Conservation (phyloP, 345 rosid species). For the Orychophragmus violaceus region DNA sequence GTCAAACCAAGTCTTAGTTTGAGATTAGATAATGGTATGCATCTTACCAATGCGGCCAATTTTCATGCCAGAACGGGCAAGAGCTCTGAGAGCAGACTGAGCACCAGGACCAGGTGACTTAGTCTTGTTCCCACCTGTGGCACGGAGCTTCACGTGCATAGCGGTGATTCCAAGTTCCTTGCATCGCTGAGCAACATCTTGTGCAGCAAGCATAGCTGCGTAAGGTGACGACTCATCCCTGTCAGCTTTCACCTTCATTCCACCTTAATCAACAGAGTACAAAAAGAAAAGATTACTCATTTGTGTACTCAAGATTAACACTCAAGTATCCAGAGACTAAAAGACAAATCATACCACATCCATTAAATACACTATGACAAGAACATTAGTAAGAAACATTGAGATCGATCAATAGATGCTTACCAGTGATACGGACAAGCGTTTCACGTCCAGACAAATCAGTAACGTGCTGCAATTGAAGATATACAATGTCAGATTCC, state of each 20-base stretch:
- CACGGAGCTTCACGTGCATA: constrained; percentile 76
- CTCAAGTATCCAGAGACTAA: no score
- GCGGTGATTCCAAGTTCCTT: constrained; percentile 82
- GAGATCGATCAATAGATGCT: background rate
- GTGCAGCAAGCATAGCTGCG: constrained; percentile 89
- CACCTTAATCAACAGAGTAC: constrained; percentile 42
- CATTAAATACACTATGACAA: background rate
- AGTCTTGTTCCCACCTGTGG: constrained; percentile 79
- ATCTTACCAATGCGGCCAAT: constrained; percentile 80
- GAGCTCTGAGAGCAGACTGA: constrained; percentile 85
- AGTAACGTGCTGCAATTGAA: constrained; percentile 84
- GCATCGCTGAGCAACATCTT: constrained; percentile 71
- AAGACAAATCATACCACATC: no score
- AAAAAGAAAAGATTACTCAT: background rate
- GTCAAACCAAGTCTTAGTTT: background rate
- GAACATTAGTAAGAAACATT: background rate
- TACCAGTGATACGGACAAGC: constrained; percentile 86
- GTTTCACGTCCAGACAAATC: constrained; percentile 94
- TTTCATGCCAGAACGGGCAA: constrained; percentile 94
- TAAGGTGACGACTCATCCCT: constrained; percentile 79
- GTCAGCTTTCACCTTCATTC: constrained; percentile 95
- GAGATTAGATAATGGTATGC: background rate
- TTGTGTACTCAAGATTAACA: background rate
- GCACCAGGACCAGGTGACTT: constrained; percentile 95
- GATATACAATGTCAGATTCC: background rate